Conservation (phyloP, 345 rosid species). For the Heritiera littoralis region DNA sequence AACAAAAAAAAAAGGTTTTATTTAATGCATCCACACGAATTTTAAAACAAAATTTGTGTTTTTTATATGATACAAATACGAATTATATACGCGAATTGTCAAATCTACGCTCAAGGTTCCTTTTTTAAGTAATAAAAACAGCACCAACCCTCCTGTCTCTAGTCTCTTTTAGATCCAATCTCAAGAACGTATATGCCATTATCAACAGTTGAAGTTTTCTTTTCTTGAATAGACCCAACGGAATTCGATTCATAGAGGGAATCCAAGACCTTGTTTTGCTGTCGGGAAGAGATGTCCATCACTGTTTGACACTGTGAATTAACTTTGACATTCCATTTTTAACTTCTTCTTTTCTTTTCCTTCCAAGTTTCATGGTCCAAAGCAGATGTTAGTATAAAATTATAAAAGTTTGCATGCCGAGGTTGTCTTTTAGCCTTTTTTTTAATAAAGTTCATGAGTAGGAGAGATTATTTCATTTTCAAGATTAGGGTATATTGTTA, state of each 20-base stretch:
- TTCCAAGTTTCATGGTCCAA: conserved; percentile 13
- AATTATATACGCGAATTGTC: too few species aligned
- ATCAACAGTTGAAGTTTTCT: background rate
- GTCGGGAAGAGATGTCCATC: background rate
- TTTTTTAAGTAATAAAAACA: background rate
- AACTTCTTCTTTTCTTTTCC: background rate
- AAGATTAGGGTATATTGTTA: too few species aligned
- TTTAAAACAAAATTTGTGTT: too few species aligned
- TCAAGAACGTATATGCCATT: conserved; percentile 14
- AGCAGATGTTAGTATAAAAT: background rate
- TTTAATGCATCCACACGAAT: too few species aligned
- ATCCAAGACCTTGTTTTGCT: conserved; percentile 3
- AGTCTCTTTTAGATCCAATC: conserved; percentile 9
- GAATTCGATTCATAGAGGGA: conserved; percentile 9
- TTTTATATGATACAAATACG: too few species aligned
- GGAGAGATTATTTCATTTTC: too few species aligned
- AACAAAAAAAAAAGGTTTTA: too few species aligned
- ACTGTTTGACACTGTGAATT: background rate
- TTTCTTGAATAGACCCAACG: background rate
- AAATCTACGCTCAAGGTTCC: background rate
- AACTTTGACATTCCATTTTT: conserved; percentile 15
- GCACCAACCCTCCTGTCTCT: conserved; percentile 11
- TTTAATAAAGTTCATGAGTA: too few species aligned
- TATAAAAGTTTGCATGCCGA: conserved; percentile 32
- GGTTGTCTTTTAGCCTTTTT: conserved; percentile 9